Percentiles rank a stretch among this genome's conserved stretches.
These are phyloP conservation scores for Penicillium sp. DNA, from an alignment of 2,329 filamentous ascomycete genomes.

Conservation along the genomic window DNA sequence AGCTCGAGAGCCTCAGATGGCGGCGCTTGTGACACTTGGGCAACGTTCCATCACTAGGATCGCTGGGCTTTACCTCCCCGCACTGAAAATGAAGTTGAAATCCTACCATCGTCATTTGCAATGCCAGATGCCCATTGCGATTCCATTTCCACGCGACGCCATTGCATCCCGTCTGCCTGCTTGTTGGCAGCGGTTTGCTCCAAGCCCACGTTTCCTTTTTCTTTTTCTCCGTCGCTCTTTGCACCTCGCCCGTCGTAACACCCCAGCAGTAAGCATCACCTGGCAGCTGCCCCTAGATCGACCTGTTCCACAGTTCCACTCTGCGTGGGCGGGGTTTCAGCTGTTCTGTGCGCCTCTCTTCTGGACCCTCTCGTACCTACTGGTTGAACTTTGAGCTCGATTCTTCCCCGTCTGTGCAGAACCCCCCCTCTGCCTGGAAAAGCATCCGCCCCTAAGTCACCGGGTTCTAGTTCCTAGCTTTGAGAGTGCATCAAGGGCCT, in stretches of 20 bases:
- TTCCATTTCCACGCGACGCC: neutral
- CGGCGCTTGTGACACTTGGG: neutral
- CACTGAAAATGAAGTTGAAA: neutral
- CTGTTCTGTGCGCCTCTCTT: neutral
- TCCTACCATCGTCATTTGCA: slow-evolving; percentile 8
- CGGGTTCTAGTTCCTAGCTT: slow-evolving; percentile 12
- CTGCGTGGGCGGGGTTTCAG: slow-evolving; percentile 11
- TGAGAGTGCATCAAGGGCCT: slow-evolving; percentile 9
- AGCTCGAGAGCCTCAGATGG: slow-evolving; percentile 14
- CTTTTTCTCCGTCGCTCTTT: neutral
- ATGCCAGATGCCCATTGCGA: slow-evolving; percentile 7
- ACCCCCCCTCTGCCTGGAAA: neutral
- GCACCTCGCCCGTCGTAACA: neutral
- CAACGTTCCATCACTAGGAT: slow-evolving; percentile 21
- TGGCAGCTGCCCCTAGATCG: neutral
- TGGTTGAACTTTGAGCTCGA: neutral
- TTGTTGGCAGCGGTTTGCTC: slow-evolving; percentile 19
- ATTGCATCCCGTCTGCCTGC: neutral
- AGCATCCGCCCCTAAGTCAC: neutral
- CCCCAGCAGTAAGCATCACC: neutral
- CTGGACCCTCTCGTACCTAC: neutral
- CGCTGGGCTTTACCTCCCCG: slow-evolving; percentile 1
- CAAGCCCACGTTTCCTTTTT: slow-evolving; percentile 2
- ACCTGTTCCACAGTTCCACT: slow-evolving; percentile 6
- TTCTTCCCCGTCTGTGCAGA: slow-evolving; percentile 5